These are phyloP conservation scores for Cucurbita moschata DNA, from an alignment of 306 rosid species.

Conservation along the genomic window DNA sequence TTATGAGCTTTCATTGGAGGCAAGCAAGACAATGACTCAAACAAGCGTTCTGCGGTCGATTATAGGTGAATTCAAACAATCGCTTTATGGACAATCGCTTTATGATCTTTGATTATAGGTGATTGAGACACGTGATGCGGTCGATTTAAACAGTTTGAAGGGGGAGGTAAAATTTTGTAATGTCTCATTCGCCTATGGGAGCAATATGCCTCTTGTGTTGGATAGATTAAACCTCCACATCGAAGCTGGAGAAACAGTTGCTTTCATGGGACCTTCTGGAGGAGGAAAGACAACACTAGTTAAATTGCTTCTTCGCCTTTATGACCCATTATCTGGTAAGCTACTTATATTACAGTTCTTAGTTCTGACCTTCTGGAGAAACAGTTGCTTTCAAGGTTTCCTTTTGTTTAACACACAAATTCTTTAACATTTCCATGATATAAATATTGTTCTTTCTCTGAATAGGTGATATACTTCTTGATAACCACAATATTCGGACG, in stretches of 20 bases:
- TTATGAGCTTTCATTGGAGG: neutral
- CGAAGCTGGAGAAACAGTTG: constrained; percentile 75
- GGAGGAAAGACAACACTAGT: constrained; percentile 87
- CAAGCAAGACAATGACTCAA: too few species aligned
- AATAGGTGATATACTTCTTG: constrained; percentile 54
- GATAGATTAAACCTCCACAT: constrained; percentile 57
- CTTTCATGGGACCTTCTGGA: constrained; percentile 86
- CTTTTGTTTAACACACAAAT: neutral
- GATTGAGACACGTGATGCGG: constrained; percentile 47
- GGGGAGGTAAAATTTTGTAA: constrained; percentile 67
- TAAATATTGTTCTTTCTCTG: neutral
- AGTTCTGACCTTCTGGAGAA: neutral
- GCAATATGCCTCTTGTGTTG: constrained; percentile 39
- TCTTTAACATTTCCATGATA: neutral
- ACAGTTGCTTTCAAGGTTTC: neutral
- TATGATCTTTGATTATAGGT: constrained; percentile 28
- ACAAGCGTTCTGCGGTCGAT: too few species aligned
- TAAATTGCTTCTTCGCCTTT: constrained; percentile 77
- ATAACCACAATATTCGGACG: constrained; percentile 38
- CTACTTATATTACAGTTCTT: neutral
- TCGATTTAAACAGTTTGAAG: constrained; percentile 34
- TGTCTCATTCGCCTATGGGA: constrained; percentile 54
- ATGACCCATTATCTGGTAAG: constrained; percentile 68
- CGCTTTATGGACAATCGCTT: neutral
- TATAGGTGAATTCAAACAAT: neutral